Percentiles rank a stretch among this genome's conserved stretches.
Evolutionary conservation across 176 grass and related monocot species (phyloP).

Genomic region (Avena eriantha): DNA sequence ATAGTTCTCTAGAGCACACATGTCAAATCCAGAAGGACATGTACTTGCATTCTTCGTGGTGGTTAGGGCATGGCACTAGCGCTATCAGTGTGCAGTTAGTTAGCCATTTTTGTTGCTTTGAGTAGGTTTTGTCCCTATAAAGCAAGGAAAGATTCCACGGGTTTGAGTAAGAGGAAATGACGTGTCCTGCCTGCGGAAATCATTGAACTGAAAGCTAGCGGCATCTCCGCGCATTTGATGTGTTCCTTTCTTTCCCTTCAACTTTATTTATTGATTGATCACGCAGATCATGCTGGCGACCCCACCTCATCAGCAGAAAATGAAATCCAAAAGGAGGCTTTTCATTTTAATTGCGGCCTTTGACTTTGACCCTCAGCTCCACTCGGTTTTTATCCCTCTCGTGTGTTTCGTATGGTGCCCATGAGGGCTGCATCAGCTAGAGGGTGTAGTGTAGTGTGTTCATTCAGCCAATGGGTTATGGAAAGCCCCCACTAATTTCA

Average conservation of each 20-base stretch:
- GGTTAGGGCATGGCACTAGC: neutral
- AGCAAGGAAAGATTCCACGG: slow-evolving; percentile 53
- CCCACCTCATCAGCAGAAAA: slow-evolving; percentile 11
- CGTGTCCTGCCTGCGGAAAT: slow-evolving; percentile 3
- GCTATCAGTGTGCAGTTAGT: neutral
- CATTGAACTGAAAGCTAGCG: slow-evolving; percentile 49
- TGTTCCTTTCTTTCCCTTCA: slow-evolving; percentile 9
- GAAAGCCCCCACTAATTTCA: neutral
- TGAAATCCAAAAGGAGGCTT: slow-evolving; percentile 25
- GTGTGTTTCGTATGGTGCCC: neutral
- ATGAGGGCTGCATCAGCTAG: neutral
- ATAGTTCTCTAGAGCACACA: neutral
- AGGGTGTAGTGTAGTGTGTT: neutral
- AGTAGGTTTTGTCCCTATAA: slow-evolving; percentile 34
- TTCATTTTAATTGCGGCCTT: slow-evolving; percentile 17
- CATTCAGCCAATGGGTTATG: neutral
- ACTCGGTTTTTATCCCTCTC: neutral
- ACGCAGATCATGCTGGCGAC: slow-evolving; percentile 1
- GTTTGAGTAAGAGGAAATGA: slow-evolving; percentile 16
- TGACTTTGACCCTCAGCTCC: slow-evolving; percentile 8
- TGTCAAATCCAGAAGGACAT: slow-evolving; percentile 15
- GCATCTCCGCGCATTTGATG: slow-evolving; percentile 12
- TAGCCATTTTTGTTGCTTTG: slow-evolving; percentile 43
- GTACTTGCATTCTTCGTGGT: slow-evolving; percentile 10
- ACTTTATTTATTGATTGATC: slow-evolving; percentile 28